Evolutionary conservation across 225 moss, liverwort and hornwort genomes (phyloP).

Genomic region (Bryoerythrophyllum caledonicum): DNA sequence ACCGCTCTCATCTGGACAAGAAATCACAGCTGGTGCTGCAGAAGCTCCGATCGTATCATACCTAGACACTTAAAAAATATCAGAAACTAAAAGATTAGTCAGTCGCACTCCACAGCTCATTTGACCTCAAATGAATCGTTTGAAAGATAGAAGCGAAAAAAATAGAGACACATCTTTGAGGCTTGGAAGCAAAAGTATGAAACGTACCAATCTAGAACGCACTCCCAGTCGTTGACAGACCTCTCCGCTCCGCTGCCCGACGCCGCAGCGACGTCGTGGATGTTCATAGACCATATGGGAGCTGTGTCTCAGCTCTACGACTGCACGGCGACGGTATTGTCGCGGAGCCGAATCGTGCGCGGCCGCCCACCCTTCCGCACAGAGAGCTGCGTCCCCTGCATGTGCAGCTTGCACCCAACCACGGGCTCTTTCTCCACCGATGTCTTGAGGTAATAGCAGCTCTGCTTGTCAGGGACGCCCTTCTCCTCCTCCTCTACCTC

Average conservation of each 20-base stretch:
- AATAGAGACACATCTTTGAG: too few species aligned
- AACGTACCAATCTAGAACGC: constrained; percentile 8
- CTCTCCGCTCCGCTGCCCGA: not conserved
- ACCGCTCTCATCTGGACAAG: not conserved
- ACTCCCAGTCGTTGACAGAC: not conserved
- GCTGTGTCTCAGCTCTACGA: constrained; percentile 18
- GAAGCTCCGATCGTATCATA: not conserved
- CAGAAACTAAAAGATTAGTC: not conserved
- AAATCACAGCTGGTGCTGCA: not conserved
- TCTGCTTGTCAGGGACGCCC: constrained; percentile 32
- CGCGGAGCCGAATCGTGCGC: constrained; percentile 14
- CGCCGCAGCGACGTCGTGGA: not conserved
- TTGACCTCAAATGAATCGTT: too few species aligned
- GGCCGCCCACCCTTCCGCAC: not conserved
- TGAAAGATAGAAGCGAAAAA: too few species aligned
- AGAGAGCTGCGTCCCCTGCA: constrained; percentile 18
- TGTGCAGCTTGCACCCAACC: constrained; percentile 34
- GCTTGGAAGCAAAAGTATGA: not conserved
- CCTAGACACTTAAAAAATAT: not conserved
- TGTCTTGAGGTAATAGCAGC: constrained; percentile 28
- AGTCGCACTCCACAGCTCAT: too few species aligned
- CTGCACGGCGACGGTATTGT: constrained; percentile 65
- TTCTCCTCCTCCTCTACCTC: too few species aligned
- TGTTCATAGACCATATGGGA: not conserved
- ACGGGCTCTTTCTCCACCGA: constrained; percentile 7